These are phyloP conservation scores for Schizophyllum commune DNA, from an alignment of 1,284 basidiomycete genomes.

Conservation along the genomic window DNA sequence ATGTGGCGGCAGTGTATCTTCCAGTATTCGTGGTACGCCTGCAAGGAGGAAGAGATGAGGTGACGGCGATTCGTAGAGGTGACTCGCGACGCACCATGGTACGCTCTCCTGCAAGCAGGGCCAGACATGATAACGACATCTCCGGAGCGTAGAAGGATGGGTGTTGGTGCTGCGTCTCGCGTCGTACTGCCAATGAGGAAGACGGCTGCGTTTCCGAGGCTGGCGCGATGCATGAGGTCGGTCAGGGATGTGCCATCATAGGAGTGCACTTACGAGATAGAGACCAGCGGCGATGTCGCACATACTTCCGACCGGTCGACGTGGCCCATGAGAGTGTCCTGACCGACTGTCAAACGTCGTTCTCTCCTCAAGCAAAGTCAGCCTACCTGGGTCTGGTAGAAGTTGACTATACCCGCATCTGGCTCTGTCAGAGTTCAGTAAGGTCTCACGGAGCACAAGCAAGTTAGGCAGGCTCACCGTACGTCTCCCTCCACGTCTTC, in stretches of 20 bases:
- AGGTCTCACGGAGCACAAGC: not conserved
- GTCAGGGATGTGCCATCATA: no score
- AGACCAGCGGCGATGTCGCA: slow-evolving; percentile 82
- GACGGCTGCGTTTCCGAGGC: slow-evolving; percentile 72
- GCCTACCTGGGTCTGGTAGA: slow-evolving; percentile 67
- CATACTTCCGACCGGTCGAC: slow-evolving; percentile 88
- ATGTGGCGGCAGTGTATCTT: slow-evolving; percentile 65
- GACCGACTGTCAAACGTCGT: slow-evolving; percentile 4
- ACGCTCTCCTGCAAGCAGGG: slow-evolving; percentile 71
- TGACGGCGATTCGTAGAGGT: not conserved
- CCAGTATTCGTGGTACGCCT: slow-evolving; percentile 86
- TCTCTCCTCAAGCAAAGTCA: not conserved
- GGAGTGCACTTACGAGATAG: slow-evolving; percentile 63
- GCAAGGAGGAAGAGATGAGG: slow-evolving; percentile 1
- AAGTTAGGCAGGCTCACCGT: slow-evolving; percentile 38
- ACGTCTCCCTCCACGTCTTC: slow-evolving; percentile 64
- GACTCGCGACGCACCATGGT: slow-evolving; percentile 56
- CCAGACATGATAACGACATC: slow-evolving; percentile 93
- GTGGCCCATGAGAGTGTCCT: slow-evolving; percentile 90
- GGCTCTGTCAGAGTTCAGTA: slow-evolving; percentile 45
- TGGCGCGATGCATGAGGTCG: no score
- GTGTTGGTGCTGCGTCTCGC: slow-evolving; percentile 66
- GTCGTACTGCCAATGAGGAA: slow-evolving; percentile 85
- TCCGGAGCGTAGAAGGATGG: slow-evolving; percentile 79
- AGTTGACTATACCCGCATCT: slow-evolving; percentile 92